Evolutionary conservation across 441 rosid species (phyloP), one percentile per base, ranked within the genome.

Genomic region (Jatropha multifida): DNA sequence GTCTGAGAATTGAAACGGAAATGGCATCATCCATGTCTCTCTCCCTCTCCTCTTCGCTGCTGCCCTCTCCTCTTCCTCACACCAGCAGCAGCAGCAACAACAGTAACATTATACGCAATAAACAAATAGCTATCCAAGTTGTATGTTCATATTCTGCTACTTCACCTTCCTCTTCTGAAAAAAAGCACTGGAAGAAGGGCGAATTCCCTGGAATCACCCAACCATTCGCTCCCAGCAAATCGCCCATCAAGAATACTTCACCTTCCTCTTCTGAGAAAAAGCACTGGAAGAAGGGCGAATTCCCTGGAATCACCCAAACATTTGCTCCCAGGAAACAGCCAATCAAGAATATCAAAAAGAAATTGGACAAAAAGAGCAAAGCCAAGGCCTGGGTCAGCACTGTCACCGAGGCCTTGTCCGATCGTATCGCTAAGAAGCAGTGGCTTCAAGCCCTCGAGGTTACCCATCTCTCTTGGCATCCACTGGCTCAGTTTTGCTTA

Each of bases 401-500:
- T 61, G 97, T 92, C 72, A 86, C 97, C 5, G 97, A 93, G 78
- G 79, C 89, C 56, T 85, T 94, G 63, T 89, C 96, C 44, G 93
- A 92, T 71, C 81, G 68, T 77, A 88, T 94, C 80, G 84, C 81
- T 71, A 90, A 87, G 80, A 94, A 91, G 80, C 91, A 88, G 54
- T 93, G 97, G 97, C 65, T 78, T 51, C 80, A 88, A 80, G 97
- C 97, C 74, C 92, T 94, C n/a, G 86, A 89, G 94, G 96, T 94
- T 41, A 9, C 15, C 40, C 27, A 23, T 51, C 65, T 77, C 38
- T 64, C 56, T 40, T 23, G 38, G 7, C 23, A 40, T 1, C 32
- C 32, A 32, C 32, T 32, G 32, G 1, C 2, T 32, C 32, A 32
- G 32, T 32, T 32, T 32, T 32, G 6, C 51, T 12, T 77, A 54